Base-by-base conservation (phyloP, 345 rosid genomes). In the Eutrema heterophyllum region DNA sequence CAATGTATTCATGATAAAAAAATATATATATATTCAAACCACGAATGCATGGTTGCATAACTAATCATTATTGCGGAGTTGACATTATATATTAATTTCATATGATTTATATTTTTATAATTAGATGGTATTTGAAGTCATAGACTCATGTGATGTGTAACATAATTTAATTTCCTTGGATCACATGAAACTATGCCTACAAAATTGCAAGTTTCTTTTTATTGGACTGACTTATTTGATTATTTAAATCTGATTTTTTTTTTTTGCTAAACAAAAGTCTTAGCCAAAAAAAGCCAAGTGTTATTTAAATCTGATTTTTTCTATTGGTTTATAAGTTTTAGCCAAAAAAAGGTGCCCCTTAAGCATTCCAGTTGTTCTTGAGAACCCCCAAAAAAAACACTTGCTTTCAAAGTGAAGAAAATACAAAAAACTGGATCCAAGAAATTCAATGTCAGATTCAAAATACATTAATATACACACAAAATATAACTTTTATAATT, bases 151-250 rank as follows among this genome's bases (percentile, higher is more conserved):
- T 74, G 73, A 59, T 30, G 61, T 24, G 24, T 67, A 41, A 39
- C 48, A 74, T 68, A 41, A 33, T 75, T 68, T 14, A 60, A 33
- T 30, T 48, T 68, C 24, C 73, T 38, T 51, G 68, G 67, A 68
- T 68, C 73, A 41, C 79, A 75, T 67, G 62, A 75, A 73, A 12
- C 33, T 68, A 50, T 67, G 41, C 79, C 73, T 68, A 41, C 38
- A 67, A 68, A 67, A 24, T 35, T 68, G 62, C 30, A 51, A 73
- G 7, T 6, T 45, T 48, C 7, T 30, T 24, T 50, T 18, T 15
- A 21, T 16, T 13, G 6, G 9, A 18, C 27, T 38, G 13, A 29
- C 55, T 52, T 48, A 38, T 15, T 36, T 58, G 30, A 49, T 51
- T 48, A 50, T 21, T n/a, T 40, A 9, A 9, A 48, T 66, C 6